Conservation (phyloP, 2,329 filamentous ascomycete species). For the Fusarium temperatum region DNA sequence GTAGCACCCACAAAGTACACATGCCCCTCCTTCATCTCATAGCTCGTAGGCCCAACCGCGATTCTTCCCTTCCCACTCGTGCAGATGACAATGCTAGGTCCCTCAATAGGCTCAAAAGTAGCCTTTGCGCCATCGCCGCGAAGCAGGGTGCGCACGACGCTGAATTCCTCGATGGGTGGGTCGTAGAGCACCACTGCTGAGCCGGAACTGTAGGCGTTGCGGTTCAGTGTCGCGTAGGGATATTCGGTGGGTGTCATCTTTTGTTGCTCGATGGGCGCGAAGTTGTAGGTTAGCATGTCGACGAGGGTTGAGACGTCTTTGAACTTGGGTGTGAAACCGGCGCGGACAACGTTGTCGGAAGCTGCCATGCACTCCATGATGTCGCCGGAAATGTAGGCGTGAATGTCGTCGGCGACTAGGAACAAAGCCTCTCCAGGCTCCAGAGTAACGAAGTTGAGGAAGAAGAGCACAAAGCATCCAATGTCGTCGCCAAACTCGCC, state of each 20-base stretch:
- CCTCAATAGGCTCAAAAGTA: conserved; percentile 86
- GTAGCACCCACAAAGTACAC: conserved; percentile 89
- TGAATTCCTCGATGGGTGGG: conserved; percentile 96
- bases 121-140: conserved; percentile 78
- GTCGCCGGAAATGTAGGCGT: conserved; percentile 91
- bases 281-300: conserved; percentile 92
- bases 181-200: conserved; percentile 84
- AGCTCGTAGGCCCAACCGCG: conserved; percentile 81
- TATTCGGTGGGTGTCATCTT: conserved; percentile 91
- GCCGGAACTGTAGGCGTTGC: conserved; percentile 79
- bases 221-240: conserved; percentile 84
- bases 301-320: conserved; percentile 93
- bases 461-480: conserved; percentile 94
- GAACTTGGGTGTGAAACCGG: conserved; percentile 98
- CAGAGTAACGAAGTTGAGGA: conserved; percentile 93
- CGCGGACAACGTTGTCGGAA: conserved; percentile 98
- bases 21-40: conserved; percentile 77
- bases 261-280: conserved; percentile 92
- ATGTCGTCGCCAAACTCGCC: conserved; percentile 89
- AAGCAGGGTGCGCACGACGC: conserved; percentile 82
- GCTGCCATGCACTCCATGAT: conserved; percentile 99
- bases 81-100: conserved; percentile 93
- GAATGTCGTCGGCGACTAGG: conserved; percentile 94
- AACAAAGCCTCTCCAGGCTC: conserved; percentile 94
- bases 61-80: conserved; percentile 86